These are phyloP conservation scores for Cladobotryum mycophilum DNA, from an alignment of 2,329 filamentous ascomycete species.

Conservation along the genomic window DNA sequence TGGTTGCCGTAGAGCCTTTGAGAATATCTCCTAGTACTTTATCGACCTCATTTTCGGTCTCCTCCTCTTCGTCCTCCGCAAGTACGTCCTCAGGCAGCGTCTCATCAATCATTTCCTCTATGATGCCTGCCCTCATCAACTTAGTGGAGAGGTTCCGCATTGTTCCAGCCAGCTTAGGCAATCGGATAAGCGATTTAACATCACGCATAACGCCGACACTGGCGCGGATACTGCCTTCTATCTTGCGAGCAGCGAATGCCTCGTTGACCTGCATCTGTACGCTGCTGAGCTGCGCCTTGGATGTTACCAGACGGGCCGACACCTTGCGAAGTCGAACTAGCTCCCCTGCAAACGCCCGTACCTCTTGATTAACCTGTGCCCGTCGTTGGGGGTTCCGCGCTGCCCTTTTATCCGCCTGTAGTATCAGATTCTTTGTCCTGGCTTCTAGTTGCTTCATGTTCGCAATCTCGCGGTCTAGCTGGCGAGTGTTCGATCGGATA, in stretches of 20 bases:
- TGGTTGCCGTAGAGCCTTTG: constrained; percentile 66
- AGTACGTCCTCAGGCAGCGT: constrained; percentile 69
- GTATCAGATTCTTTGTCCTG: constrained; percentile 79
- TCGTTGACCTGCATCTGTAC: constrained; percentile 98
- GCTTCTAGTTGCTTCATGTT: constrained; percentile 70
- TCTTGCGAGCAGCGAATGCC: constrained; percentile 90
- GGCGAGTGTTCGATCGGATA: constrained; percentile 82
- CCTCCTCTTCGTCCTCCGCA: constrained; percentile 67
- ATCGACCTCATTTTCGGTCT: constrained; percentile 76
- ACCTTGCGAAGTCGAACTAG: constrained; percentile 77
- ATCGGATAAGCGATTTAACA: constrained; percentile 77
- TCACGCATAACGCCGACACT: constrained; percentile 95
- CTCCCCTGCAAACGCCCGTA: constrained; percentile 82
- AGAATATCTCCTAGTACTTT: constrained; percentile 89
- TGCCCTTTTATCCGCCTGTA: constrained; percentile 61
- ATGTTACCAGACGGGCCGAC: constrained; percentile 69
- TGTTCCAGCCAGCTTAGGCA: constrained; percentile 80
- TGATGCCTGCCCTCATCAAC: constrained; percentile 89
- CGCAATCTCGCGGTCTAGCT: constrained; percentile 86
- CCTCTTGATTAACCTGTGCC: constrained; percentile 73
- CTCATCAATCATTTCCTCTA: constrained; percentile 95
- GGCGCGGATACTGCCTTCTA: constrained; percentile 82
- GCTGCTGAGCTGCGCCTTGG: constrained; percentile 83
- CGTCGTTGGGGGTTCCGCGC: constrained; percentile 73
- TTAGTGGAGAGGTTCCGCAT: constrained; percentile 86